phyloP scores from a whole-genome alignment of 1,284 basidiomycete genomes.

The Moesziomyces sp. region DNA sequence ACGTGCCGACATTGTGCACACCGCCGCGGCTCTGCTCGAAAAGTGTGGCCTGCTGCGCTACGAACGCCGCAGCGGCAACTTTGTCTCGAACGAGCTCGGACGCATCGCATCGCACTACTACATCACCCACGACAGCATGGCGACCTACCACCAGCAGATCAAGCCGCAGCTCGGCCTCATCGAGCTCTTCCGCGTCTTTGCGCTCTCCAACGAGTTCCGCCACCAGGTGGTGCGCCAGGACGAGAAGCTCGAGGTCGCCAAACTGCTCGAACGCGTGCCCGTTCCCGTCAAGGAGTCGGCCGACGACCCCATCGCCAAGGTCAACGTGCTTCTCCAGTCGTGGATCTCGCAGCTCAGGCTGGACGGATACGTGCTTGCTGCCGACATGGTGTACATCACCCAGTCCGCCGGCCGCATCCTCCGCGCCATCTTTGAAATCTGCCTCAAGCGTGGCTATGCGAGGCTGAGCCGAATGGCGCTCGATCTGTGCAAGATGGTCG shows the following conservation, averaged over 20 bases:
- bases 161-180: conserved; percentile 85
- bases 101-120: conserved; percentile 97
- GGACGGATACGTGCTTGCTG: conserved; percentile 94
- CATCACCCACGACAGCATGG: conserved; percentile 95
- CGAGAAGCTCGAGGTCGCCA: conserved; percentile 79
- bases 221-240: conserved; percentile 77
- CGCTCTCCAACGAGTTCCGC: conserved; percentile 96
- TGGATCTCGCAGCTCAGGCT: conserved; percentile 95
- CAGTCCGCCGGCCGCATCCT: conserved; percentile 77
- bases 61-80: conserved; percentile 86
- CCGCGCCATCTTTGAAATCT: conserved; percentile 97
- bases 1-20: conserved; percentile 90
- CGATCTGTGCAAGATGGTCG: conserved; percentile 94
- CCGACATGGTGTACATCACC: conserved; percentile 92
- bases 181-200: conserved; percentile 95
- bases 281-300: conserved; percentile 97
- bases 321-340: conserved; percentile 94
- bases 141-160: conserved; percentile 94
- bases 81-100: conserved; percentile 76
- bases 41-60: conserved; percentile 95
- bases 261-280: conserved; percentile 91
- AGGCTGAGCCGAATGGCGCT: conserved; percentile 88
- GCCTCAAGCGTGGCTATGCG: conserved; percentile 97
- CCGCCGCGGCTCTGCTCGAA: conserved; percentile 91
- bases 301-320: conserved; percentile 95